Evolutionary conservation across 163 green algal species (phyloP).

Genomic region (Prototheca cutis): DNA sequence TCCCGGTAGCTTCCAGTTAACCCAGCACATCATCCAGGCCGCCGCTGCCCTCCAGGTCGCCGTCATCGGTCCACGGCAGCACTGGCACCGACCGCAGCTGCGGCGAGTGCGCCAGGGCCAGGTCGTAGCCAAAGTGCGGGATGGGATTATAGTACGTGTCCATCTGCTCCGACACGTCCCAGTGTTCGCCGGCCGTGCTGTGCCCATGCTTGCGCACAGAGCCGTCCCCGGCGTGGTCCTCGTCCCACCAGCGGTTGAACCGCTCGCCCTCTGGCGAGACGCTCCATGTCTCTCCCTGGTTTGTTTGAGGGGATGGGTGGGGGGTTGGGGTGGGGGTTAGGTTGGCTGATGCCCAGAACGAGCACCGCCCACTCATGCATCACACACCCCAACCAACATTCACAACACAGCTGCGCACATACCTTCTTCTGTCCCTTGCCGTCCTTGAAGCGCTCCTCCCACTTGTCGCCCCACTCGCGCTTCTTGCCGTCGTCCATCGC

Average conservation of each 20-base stretch:
- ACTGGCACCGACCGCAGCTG: conserved; percentile 39
- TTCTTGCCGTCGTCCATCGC: conserved; percentile 12
- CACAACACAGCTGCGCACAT: background rate
- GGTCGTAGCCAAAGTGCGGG: conserved; percentile 69
- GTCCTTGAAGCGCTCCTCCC: conserved; percentile 72
- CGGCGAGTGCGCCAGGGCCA: conserved; percentile 59
- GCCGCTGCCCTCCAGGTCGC: background rate
- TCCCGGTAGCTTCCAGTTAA: too few species aligned
- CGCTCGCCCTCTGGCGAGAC: conserved; percentile 31
- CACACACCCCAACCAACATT: background rate
- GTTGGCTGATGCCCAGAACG: too few species aligned
- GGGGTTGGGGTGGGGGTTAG: too few species aligned
- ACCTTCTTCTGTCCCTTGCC: conserved; percentile 70
- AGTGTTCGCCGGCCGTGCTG: conserved; percentile 64
- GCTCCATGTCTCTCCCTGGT: conserved; percentile 51
- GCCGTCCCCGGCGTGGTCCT: conserved; percentile 66
- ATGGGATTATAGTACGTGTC: conserved; percentile 90
- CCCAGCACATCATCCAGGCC: too few species aligned
- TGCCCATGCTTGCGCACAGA: conserved; percentile 70
- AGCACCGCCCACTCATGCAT: too few species aligned
- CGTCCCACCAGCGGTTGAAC: conserved; percentile 70
- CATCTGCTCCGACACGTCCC: conserved; percentile 66
- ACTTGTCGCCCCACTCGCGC: conserved; percentile 78
- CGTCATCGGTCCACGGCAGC: conserved; percentile 20
- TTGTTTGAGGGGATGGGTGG: background rate